Evolutionary conservation across 2,329 filamentous ascomycete genomes (phyloP).

Genomic region (Sphaceloma murrayae): DNA sequence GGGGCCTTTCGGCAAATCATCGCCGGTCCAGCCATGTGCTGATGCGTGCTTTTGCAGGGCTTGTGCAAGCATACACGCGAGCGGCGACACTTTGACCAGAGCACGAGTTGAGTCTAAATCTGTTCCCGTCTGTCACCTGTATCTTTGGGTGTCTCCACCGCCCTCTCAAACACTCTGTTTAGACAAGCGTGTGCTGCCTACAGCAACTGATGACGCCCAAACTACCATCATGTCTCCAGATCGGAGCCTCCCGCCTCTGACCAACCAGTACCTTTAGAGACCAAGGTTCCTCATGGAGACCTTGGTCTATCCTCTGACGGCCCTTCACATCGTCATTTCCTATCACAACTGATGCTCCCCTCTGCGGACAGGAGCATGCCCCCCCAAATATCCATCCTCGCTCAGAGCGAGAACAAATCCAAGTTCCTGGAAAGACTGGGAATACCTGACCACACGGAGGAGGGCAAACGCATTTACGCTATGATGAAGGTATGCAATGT

Average conservation of each 20-base stretch:
- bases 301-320: background rate
- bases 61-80: constrained; percentile 11
- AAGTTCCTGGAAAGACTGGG: constrained; percentile 36
- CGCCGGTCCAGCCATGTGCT: constrained; percentile 10
- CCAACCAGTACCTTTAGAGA: background rate
- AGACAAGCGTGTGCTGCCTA: constrained; percentile 3
- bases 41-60: constrained; percentile 8
- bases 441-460: constrained; percentile 31
- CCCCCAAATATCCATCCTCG: constrained; percentile 27
- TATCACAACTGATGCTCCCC: background rate
- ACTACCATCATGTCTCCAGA: background rate
- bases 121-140: constrained; percentile 9
- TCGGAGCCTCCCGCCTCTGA: background rate
- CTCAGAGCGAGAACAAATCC: constrained; percentile 38
- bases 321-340: background rate
- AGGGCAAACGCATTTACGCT: constrained; percentile 32
- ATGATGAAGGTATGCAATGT: constrained; percentile 34
- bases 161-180: background rate
- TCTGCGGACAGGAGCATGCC: constrained; percentile 1
- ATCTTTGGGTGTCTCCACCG: constrained; percentile 7
- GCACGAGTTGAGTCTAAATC: constrained; percentile 1
- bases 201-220: constrained; percentile 4
- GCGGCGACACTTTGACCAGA: constrained; percentile 6
- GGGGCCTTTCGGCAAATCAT: constrained; percentile 4
- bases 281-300: constrained; percentile 5